Evolutionary conservation across 495 filamentous ascomycete species (phyloP).

Genomic region (Glutinoglossum americanum): DNA sequence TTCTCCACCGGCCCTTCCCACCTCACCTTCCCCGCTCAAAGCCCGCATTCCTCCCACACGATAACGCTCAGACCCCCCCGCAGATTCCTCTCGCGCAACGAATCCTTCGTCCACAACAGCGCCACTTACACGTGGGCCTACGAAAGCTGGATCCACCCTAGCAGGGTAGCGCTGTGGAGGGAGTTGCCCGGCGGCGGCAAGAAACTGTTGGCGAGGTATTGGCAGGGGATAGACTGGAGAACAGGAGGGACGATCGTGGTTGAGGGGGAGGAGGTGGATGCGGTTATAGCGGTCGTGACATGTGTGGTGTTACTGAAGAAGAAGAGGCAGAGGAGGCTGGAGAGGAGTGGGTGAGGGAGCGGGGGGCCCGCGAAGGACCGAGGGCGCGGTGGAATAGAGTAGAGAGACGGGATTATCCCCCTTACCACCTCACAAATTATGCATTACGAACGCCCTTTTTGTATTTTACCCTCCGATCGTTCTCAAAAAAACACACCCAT

Average conservation of each 20-base stretch:
- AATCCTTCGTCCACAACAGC: neutral
- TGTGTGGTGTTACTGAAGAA: slow-evolving; percentile 10
- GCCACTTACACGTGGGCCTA: neutral
- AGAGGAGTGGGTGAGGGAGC: slow-evolving; percentile 1
- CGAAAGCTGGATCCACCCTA: neutral
- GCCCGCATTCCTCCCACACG: neutral
- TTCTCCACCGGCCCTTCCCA: neutral
- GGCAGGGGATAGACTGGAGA: slow-evolving; percentile 8
- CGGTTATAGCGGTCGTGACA: slow-evolving; percentile 6
- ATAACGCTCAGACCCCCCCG: neutral
- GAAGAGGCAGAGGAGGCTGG: slow-evolving; percentile 9
- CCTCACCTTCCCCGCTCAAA: neutral
- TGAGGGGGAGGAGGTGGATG: slow-evolving; percentile 9
- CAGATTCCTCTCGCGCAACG: too few species aligned
- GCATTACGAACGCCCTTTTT: too few species aligned
- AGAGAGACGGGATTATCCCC: too few species aligned
- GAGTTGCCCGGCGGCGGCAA: slow-evolving; percentile 2
- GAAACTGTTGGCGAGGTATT: slow-evolving; percentile 9
- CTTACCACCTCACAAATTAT: too few species aligned
- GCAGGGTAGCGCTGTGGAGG: slow-evolving; percentile 8
- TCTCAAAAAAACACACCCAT: too few species aligned
- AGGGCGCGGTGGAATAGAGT: too few species aligned
- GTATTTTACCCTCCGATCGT: too few species aligned
- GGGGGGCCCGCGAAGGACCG: too few species aligned
- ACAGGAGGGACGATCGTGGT: slow-evolving; percentile 9